Base-by-base conservation (phyloP, 495 filamentous ascomycete species). In the Aspergillus ostianus region DNA sequence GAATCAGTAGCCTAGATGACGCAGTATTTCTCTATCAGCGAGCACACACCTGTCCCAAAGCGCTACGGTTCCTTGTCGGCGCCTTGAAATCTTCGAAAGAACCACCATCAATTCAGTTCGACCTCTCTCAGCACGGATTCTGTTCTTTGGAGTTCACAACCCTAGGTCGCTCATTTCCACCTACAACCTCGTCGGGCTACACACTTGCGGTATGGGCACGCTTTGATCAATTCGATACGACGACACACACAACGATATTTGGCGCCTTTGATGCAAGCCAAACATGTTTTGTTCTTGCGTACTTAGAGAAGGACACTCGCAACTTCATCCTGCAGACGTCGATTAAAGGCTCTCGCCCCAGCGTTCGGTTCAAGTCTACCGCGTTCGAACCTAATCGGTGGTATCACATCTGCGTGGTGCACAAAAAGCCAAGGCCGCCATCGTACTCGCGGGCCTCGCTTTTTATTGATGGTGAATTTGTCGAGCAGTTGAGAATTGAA, bases 261-360 rank as follows among this genome's bases (percentile, higher is more conserved):
- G 94, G 94, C 4, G 91, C 93, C 12, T 98, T 96, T 71, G 94
- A 98, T 75, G 79, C 88, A 0, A 91, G 84, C 18, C 94, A 98
- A 67, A 92, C 90, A 0, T 98, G 95, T 73, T 98, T 98, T 63
- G 78, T 98, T 32, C 84, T 98, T 47, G 89, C 89, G 21, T 98
- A 98, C 69, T 82, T 98, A 23, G 94, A 98, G 71, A 91, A 88
- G 67, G 92, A 98, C 68, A 95, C 91, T n/a, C 86, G 83, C 27
- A 92, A 96, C 67, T 92, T 98, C 62, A 98, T 98, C 67, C 79
- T 98, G 21, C 94, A 98, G 70, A 98, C 94, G 36, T 97, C 95
- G 13, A 89, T 98, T 53, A 91, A 84, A 44, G 93, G 91, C 2
- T 77, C 87, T 20, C 83, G 88, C 32, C 92, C 94, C 6, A 98